Conservation (phyloP, 805 yeast genomes). For the Candida railenensis region DNA sequence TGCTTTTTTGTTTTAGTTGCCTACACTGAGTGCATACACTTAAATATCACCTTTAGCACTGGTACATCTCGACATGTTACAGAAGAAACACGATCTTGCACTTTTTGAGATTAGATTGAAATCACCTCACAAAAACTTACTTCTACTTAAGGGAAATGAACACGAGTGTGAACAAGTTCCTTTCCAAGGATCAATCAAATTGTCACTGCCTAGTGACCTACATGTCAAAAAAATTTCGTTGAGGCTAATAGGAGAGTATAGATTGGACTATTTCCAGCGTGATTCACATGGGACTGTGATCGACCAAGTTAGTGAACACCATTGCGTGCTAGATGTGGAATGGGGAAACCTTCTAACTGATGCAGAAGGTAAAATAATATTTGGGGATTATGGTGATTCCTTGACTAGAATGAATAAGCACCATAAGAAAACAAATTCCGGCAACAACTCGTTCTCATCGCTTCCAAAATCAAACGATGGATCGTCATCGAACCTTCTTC, state of each 20-base stretch:
- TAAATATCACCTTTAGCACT: not conserved
- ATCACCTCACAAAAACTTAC: slow-evolving; percentile 39
- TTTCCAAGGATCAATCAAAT: slow-evolving; percentile 47
- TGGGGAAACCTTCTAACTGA: slow-evolving; percentile 49
- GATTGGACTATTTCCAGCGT: slow-evolving; percentile 39
- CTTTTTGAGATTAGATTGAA: slow-evolving; percentile 38
- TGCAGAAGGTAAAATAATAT: slow-evolving; percentile 35
- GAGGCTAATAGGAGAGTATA: slow-evolving; percentile 41
- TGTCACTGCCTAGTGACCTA: slow-evolving; percentile 42
- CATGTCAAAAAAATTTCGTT: slow-evolving; percentile 40
- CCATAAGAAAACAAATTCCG: slow-evolving; percentile 7
- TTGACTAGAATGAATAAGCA: slow-evolving; percentile 23
- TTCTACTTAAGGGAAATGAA: slow-evolving; percentile 44
- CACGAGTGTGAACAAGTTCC: slow-evolving; percentile 43
- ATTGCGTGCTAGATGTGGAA: slow-evolving; percentile 39
- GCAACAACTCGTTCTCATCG: slow-evolving; percentile 8
- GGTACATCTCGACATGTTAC: slow-evolving; percentile 17
- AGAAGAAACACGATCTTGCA: slow-evolving; percentile 21
- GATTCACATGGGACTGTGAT: slow-evolving; percentile 25
- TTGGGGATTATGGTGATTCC: slow-evolving; percentile 43
- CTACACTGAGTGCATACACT: too few species aligned
- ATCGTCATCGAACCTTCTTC: not conserved
- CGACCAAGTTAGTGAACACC: slow-evolving; percentile 37
- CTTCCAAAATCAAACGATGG: not conserved
- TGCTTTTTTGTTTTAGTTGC: too few species aligned